phyloP scores from a whole-genome alignment of 495 filamentous ascomycete species.

The Neurospora cerealis region DNA sequence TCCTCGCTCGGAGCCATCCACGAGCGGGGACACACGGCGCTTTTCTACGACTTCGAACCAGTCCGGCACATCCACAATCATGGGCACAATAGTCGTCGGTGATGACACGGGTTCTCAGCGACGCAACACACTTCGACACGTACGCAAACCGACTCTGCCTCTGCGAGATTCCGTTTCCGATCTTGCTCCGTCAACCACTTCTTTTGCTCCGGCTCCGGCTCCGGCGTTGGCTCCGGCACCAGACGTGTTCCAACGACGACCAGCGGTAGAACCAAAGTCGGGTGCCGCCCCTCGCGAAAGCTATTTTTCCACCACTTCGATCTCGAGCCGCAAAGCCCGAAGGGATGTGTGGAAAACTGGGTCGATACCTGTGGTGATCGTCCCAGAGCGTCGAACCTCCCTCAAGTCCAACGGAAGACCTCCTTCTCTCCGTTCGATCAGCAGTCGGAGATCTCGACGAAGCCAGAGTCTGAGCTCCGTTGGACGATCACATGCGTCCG shows the following conservation, averaged over 20 bases:
- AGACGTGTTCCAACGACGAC: constrained; percentile 17
- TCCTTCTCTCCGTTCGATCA: constrained; percentile 43
- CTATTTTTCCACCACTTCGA: constrained; percentile 49
- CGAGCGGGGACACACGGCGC: constrained; percentile 36
- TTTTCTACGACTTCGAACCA: constrained; percentile 53
- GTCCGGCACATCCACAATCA: constrained; percentile 52
- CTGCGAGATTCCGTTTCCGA: constrained; percentile 45
- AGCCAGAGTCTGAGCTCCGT: constrained; percentile 35
- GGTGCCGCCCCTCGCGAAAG: constrained; percentile 42
- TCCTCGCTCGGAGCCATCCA: constrained; percentile 33
- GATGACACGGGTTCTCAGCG: constrained; percentile 44
- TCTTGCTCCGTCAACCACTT: constrained; percentile 39
- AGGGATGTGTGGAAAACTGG: constrained; percentile 45
- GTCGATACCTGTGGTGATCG: constrained; percentile 59
- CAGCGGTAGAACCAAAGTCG: constrained; percentile 10
- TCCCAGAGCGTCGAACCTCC: constrained; percentile 59
- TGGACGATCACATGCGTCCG: constrained; percentile 22
- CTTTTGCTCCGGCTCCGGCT: constrained; percentile 23
- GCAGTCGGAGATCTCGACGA: constrained; percentile 38
- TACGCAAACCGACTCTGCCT: constrained; percentile 43
- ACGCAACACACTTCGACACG: constrained; percentile 55
- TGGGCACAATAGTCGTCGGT: constrained; percentile 58
- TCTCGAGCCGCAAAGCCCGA: constrained; percentile 42
- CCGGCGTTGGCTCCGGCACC: constrained; percentile 6
- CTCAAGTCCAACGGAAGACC: constrained; percentile 40